Evolutionary conservation across 2,329 filamentous ascomycete genomes (phyloP), one percentile per base, ranked within the genome.

Genomic region (Xylaria digitata): DNA sequence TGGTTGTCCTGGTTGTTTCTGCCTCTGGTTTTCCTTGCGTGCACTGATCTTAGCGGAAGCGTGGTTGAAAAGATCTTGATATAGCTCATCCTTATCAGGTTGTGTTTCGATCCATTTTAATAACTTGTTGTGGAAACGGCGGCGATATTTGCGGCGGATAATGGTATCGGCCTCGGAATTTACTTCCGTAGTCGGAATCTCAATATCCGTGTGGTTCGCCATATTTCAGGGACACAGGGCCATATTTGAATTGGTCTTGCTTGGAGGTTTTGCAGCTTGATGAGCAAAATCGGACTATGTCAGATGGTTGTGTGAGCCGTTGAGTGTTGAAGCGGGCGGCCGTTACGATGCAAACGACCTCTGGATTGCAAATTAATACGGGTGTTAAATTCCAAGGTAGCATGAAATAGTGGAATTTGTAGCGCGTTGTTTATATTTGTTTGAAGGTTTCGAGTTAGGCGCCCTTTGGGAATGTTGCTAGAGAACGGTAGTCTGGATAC

Each of bases 41-140:
- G 32, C 21, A 19, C 8, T 40, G 19, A 26, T 49, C 32, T 49
- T 11, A 4, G 43, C 32, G 4, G 40, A 9, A n/a, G 15, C 32
- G 3, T 42, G 15, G 19, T 49, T 19, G 2, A 26, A 40, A 34
- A 59, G 56, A 17, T 49, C 56, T 40, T 40, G 56, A 15, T 59
- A 49, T 26, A 59, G 43, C 15, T 40, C 32, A 4, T 42, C 34
- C 19, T n/a, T n/a, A 26, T 59, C 15, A 11, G 30, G 43, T 11
- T 45, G 30, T 23, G 45, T 40, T 49, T 40, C 32, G 9, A 56
- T 32, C 53, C 53, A 56, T n/a, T 40, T 5, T 2, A 40, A 40
- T 40, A 40, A 40, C 37, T 40, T 15, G 37, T 15, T 40, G 37
- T 40, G 3, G 11, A 40, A 15, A 9, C 13, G 15, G 37, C 13